Base-by-base conservation (phyloP, 495 filamentous ascomycete genomes). In the Cercophora scortea region DNA sequence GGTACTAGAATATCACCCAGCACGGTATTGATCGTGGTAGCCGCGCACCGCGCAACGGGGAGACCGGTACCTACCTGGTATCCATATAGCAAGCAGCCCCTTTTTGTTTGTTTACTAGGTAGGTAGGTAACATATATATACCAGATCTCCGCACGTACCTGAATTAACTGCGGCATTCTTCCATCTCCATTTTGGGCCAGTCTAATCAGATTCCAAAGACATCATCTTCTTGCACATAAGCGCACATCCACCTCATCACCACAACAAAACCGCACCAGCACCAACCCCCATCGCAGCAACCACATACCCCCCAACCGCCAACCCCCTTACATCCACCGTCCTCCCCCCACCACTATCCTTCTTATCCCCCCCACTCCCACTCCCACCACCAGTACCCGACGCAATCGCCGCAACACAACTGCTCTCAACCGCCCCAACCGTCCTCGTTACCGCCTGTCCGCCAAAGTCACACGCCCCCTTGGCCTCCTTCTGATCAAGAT, bases 221-320 rank as follows among this genome's bases (percentile, higher is more conserved):
- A n/a, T n/a, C n/a, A n/a, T n/a, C n/a, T n/a, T 13, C 40, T 16
- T 15, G 13, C 40, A 13, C 15, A 16, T 16, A 13, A 8, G 40
- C 40, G 6, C 40, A 16, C 13, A 42, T 42, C 5, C 10, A 16
- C 9, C 8, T 6, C 6, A 13, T 12, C 10, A 42, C 15, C 40
- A 95, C 68, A 95, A 68, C 58, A 90, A 61, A 52, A 92, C 73
- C 87, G 94, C 90, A 47, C 78, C 82, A 50, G 75, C 79, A 61
- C 88, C 89, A 36, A 84, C 79, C 34, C 81, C 67, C 60, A 83
- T 69, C 19, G 88, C 88, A 33, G 77, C 79, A 38, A 87, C 58
- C 33, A 85, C 61, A 61, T 92, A 94, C 8, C 79, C 73, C 59
- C 85, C 82, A 17, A 91, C 56, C 41, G 79, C 81, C 66, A 88